Base-by-base conservation (phyloP, 2,329 filamentous ascomycete species). In the Zymoseptoria brevis region DNA sequence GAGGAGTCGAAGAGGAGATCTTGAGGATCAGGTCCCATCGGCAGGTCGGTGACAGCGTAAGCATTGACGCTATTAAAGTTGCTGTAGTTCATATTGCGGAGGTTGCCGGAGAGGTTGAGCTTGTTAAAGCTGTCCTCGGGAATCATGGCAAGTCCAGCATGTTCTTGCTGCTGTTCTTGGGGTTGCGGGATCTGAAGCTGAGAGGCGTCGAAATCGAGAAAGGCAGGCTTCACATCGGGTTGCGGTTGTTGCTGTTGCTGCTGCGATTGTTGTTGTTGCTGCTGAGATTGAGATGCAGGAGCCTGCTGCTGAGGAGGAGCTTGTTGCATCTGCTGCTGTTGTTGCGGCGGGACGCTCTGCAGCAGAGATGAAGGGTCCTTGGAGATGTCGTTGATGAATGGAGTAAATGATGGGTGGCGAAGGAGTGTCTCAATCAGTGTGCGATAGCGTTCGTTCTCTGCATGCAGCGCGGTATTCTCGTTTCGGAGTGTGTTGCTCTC, bases 81-180 rank as follows among this genome's bases (percentile, higher is more conserved):
- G 69, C 76, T 77, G 60, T 66, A 67, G 60, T 70, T 71, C 66
- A 72, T 68, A 73, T 83, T 86, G 72, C 78, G 80, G 73, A 81
- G 85, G 56, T 75, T 72, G 67, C 72, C 73, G 60, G 82, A 82
- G 52, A 91, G 73, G 68, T 83, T 82, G 67, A 94, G 81, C 75
- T 87, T 83, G 57, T 86, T 84, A 67, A 91, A 86, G 69, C 95
- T 88, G 67, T 88, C 85, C 75, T 96, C 90, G 1, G 90, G 89
- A 53, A 95, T 85, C 82, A 92, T 88, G 59, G 88, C 84, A 82
- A 96, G 88, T 69, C 86, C 86, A 64, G 92, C 76, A 59, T 83
- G 81, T 24, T 77, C 73, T 56, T 65, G 65, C 50, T 71, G 66
- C 50, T 68, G 62, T 26, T 69, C 65, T 21, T 62, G 62, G 50